Evolutionary conservation across 176 grass and related monocot genomes (phyloP).

Genomic region (Triticum monococcum): DNA sequence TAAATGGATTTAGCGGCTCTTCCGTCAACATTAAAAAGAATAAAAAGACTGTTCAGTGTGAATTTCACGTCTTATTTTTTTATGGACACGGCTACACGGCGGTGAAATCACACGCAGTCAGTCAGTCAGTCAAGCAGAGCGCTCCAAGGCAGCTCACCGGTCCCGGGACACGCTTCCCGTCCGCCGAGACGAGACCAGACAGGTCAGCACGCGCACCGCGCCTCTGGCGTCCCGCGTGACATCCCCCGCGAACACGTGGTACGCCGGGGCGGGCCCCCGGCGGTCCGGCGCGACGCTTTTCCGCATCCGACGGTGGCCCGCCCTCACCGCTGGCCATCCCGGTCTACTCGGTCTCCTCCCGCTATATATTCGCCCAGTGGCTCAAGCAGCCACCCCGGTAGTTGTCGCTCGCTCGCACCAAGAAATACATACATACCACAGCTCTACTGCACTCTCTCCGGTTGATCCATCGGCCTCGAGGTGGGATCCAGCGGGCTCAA

Average conservation of each 20-base stretch:
- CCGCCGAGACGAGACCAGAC: conserved; percentile 20
- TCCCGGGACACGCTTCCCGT: neutral
- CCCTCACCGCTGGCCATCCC: conserved; percentile 7
- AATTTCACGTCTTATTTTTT: too few species aligned
- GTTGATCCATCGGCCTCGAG: neutral
- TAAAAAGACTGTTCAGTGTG: too few species aligned
- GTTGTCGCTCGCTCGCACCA: conserved; percentile 16
- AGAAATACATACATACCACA: neutral
- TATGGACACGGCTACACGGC: too few species aligned
- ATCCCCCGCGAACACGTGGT: conserved; percentile 37
- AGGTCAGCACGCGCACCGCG: conserved; percentile 28
- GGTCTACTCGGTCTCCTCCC: neutral
- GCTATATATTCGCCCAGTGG: conserved; percentile 42
- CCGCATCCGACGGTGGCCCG: conserved; percentile 21
- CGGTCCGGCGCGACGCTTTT: conserved; percentile 28
- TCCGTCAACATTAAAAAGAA: too few species aligned
- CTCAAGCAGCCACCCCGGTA: neutral
- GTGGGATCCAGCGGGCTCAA: conserved; percentile 14
- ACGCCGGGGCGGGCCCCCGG: neutral
- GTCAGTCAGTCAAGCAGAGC: too few species aligned
- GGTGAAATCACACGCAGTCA: neutral
- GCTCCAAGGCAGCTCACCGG: neutral
- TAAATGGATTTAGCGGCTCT: too few species aligned
- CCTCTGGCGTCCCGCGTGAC: conserved; percentile 35
- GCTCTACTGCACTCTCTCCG: neutral